Conservation (phyloP, 148 eudicot genomes). For the Rhododendron griersonianum region DNA sequence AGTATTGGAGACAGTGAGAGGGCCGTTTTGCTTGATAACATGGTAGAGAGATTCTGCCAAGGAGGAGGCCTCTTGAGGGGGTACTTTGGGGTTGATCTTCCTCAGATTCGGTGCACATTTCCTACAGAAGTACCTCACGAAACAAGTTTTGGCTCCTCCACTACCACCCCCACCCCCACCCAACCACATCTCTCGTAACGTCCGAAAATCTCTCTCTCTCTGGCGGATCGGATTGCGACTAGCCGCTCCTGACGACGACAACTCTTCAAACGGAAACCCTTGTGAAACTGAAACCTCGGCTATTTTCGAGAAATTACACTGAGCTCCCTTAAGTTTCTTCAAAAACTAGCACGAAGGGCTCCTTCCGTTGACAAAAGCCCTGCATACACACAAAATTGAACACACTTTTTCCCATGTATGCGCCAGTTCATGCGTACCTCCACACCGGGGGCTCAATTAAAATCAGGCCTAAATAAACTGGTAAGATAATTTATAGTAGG, state of each 20-base stretch:
- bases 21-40: constrained; percentile 34
- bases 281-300: background rate
- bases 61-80: constrained; percentile 32
- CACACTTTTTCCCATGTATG: too few relatives aligned
- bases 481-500: too few relatives aligned
- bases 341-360: background rate
- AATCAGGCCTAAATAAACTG: too few relatives aligned
- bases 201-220: background rate
- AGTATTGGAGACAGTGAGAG: constrained; percentile 35
- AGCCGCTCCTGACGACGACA: background rate
- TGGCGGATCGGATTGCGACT: background rate
- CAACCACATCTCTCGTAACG: constrained; percentile 21
- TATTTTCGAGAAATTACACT: background rate
- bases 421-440: too few relatives aligned
- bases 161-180: constrained; percentile 4
- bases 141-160: constrained; percentile 5
- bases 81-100: constrained; percentile 41
- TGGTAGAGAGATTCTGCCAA: constrained; percentile 31
- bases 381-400: too few relatives aligned
- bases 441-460: too few relatives aligned
- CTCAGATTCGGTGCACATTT: constrained; percentile 31
- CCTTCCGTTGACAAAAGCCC: too few relatives aligned
- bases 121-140: constrained; percentile 21
- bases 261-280: background rate
- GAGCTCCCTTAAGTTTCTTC: background rate